Evolutionary conservation across 1,139 yeast species (phyloP), one percentile per base, ranked within the genome.

Genomic region (Citeromyces siamensis): DNA sequence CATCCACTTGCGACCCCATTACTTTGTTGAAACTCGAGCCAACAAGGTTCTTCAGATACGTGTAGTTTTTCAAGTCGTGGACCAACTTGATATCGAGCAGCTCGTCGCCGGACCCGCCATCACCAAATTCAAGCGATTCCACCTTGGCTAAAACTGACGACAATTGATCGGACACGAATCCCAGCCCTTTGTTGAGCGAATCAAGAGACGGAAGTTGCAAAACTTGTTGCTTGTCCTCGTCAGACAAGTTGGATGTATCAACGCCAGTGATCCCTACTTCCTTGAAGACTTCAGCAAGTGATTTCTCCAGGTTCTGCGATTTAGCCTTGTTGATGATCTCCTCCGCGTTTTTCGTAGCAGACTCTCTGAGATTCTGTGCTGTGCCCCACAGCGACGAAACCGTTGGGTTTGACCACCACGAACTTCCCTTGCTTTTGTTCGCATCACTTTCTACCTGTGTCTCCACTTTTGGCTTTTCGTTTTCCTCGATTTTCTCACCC

Each of bases 1-100:
- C 96, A 53, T 88, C 95, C 12, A 88, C 96, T 56, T 88, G 96
- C n/a, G 56, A 41, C 44, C 71, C 70, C 79, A 86, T 76, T n/a
- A 85, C 96, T 39, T 69, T 67, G 48, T 75, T 77, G 56, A 90
- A 90, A 45, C 79, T 83, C 36, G 67, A 64, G 45, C 73, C 71
- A 13, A 84, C 75, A 43, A 76, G 63, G 38, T 67, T 64, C 43
- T 81, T 82, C 47, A 88, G 66, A 44, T 74, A 68, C 19, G 73
- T 64, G 52, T 79, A 72, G 47, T 90, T 86, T 26, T 71, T 72
- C 59, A 88, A 66, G 55, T 90, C 98, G 53, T 86, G 93, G 38
- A 84, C 79, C 32, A 90, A 72, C 48, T 80, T 84, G 40, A 85
- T 79, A 42, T 78, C 74, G 42, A 90, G 66, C 37, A 82, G 74